Conservation (phyloP, 805 yeast species). For the Pichia thaimueangensis region DNA sequence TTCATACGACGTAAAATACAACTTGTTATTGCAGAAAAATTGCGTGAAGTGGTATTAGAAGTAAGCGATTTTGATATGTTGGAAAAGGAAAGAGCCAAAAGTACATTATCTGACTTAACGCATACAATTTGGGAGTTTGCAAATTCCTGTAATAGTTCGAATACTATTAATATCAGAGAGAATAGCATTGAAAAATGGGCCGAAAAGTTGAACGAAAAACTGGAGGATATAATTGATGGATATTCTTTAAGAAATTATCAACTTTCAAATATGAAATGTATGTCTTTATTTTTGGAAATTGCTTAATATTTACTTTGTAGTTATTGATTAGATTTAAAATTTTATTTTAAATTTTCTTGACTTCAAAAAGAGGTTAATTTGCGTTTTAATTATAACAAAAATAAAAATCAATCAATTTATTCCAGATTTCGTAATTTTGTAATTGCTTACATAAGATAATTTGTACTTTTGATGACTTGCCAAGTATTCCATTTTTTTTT, state of each 20-base stretch:
- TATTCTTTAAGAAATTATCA: conserved; percentile 26
- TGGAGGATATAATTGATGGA: conserved; percentile 23
- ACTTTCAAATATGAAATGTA: conserved; percentile 12
- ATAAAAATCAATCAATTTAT: no score
- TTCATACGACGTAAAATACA: conserved; percentile 34
- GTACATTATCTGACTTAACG: conserved; percentile 12
- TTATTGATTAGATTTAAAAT: no score
- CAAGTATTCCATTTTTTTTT: no score
- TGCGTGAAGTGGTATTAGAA: conserved; percentile 18
- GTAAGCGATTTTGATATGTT: conserved; percentile 8
- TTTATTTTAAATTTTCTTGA: no score
- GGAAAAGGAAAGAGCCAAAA: conserved; percentile 19
- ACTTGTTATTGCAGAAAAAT: conserved; percentile 22
- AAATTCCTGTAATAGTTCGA: conserved; percentile 20
- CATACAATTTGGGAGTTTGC: conserved; percentile 23
- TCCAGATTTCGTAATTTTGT: no score
- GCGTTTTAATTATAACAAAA: no score
- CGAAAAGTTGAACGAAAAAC: conserved; percentile 13
- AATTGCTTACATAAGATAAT: no score
- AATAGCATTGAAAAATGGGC: conserved; percentile 21
- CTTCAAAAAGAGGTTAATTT: no score
- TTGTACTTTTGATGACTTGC: no score
- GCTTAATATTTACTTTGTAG: no score
- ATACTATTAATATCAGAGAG: conserved; percentile 17
- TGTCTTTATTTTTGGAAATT: not conserved